Conservation (phyloP, 129 eudicot genomes). For the Silybum marianum region DNA sequence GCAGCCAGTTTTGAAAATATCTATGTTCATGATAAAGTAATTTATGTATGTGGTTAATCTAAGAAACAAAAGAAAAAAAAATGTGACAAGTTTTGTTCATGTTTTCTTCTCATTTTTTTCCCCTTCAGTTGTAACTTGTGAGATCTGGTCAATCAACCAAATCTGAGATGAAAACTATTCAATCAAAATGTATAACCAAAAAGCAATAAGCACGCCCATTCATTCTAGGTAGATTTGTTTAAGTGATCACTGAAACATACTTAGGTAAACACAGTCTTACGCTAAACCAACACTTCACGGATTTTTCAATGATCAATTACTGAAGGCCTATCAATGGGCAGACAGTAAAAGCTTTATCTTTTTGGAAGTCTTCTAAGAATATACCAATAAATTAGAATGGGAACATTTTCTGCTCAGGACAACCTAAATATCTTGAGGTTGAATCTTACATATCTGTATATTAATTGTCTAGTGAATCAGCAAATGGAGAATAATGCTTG, state of each 20-base stretch:
- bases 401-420: background rate
- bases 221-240: background rate
- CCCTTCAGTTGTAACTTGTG: background rate
- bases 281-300: background rate
- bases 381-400: background rate
- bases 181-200: background rate
- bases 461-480: background rate
- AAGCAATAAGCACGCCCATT: background rate
- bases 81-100: background rate
- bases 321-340: background rate
- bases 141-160: background rate
- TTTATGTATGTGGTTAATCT: background rate
- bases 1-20: background rate
- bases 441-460: background rate
- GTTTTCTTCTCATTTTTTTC: background rate
- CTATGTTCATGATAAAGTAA: background rate
- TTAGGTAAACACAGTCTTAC: background rate
- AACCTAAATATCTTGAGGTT: background rate
- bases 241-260: background rate
- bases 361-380: background rate
- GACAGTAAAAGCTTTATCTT: background rate
- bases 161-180: background rate
- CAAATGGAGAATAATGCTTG: background rate
- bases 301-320: background rate
- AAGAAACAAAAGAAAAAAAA: background rate